phyloP scores from a whole-genome alignment of 768 basidiomycete species.

The Boletus huronensis region DNA sequence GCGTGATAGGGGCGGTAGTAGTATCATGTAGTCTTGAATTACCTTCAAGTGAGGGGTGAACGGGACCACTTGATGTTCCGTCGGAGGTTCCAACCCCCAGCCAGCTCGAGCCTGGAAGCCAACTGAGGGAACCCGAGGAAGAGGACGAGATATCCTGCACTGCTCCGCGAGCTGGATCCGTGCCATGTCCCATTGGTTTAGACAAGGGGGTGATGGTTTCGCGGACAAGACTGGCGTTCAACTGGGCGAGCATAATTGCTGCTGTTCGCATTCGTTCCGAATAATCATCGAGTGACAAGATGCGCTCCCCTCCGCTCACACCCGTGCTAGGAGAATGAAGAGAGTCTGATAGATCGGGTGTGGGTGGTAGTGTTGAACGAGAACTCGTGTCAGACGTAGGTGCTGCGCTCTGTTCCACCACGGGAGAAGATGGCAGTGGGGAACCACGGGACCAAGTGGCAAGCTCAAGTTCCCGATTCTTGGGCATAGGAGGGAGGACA shows the following conservation, averaged over 20 bases:
- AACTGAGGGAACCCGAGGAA: constrained; percentile 38
- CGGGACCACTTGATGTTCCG: constrained; percentile 21
- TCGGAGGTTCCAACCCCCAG: constrained; percentile 30
- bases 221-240: constrained; percentile 75
- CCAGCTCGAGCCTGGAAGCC: constrained; percentile 58
- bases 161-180: neutral
- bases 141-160: constrained; percentile 13
- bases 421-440: constrained; percentile 48
- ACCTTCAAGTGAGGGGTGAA: constrained; percentile 33
- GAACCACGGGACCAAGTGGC: constrained; percentile 69
- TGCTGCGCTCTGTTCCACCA: constrained; percentile 35
- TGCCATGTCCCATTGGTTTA: constrained; percentile 9
- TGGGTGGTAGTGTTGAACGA: constrained; percentile 1
- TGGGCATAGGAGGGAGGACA: constrained; percentile 74
- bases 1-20: constrained; percentile 35
- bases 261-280: constrained; percentile 98
- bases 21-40: constrained; percentile 21
- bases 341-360: constrained; percentile 1
- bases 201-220: constrained; percentile 40
- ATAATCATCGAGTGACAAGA: constrained; percentile 90
- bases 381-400: constrained; percentile 10
- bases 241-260: constrained; percentile 96
- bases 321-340: constrained; percentile 1
- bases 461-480: constrained; percentile 88
- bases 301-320: constrained; percentile 9